Base-by-base conservation (phyloP, 345 rosid genomes). In the Citrus hindsii region DNA sequence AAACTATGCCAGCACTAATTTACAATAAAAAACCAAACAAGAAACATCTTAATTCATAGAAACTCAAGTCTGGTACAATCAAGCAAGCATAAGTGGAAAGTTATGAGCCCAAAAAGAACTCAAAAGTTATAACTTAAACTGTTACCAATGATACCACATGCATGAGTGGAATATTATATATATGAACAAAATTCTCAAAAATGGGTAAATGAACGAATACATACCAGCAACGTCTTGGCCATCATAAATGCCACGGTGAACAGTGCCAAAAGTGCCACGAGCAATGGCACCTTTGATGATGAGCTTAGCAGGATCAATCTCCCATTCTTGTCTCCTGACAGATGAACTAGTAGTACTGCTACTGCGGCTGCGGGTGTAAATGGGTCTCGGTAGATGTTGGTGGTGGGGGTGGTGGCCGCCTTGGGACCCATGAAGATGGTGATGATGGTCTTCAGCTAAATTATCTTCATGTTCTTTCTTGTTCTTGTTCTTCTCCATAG, bases 251-350 rank as follows among this genome's bases (percentile, higher is more conserved):
- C 99, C 99, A 70, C 99, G 97, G 77, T 92, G 98, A 82, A 96
- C 98, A 59, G 94, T 89, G 18, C 98, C 97, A 74, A 96, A 96
- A 80, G 99, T 91, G 77, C 99, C 99, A 53, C 98, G 90, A 75
- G 97, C 99, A 67, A 96, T 92, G 72, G 86, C 98, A 80, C 86
- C 69, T 86, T 87, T 94, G 84, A 94, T 85, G 4, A 89, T 33
- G 64, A 96, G 98, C 88, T 92, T 92, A 75, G 92, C 89, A 75
- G 98, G 99, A 82, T 96, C 99, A 89, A 96, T 94, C 91, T 96
- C 99, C 99, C 97, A 96, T 72, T 90, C 99, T 86, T 89, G 93
- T 68, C 94, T 88, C 30, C 81, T 85, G 4, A 51, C 68, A n/a
- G 58, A 13, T 12, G 56, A 4, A 53, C 22, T 18, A 18, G 68